Conservation (phyloP, 2,329 filamentous ascomycete species). For the Colletotrichum chrysophilum region DNA sequence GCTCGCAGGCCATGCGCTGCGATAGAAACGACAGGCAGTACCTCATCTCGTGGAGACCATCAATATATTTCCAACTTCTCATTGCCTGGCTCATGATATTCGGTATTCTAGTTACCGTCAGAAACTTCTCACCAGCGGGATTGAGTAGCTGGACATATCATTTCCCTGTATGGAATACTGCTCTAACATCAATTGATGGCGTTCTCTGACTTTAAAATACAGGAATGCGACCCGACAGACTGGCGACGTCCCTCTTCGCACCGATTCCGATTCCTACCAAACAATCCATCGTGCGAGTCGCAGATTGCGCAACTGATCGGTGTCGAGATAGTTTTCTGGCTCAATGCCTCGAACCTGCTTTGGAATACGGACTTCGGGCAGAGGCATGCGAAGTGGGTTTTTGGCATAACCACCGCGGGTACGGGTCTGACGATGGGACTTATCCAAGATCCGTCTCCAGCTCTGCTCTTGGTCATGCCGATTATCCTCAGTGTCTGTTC, state of each 20-base stretch:
- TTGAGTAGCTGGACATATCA: not conserved
- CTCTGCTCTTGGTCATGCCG: not conserved
- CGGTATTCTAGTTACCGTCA: not conserved
- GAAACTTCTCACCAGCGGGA: not conserved
- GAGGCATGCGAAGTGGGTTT: not conserved
- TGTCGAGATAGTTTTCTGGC: accelerated
- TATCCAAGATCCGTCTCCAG: not conserved
- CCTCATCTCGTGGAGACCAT: not conserved
- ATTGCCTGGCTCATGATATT: not conserved
- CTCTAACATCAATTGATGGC: accelerated
- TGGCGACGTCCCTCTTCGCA: not conserved
- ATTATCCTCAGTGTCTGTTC: not conserved
- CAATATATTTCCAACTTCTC: not conserved
- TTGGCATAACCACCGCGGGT: not conserved
- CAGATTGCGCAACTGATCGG: not conserved
- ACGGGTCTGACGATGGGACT: accelerated
- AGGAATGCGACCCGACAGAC: not conserved
- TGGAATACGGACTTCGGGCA: not conserved
- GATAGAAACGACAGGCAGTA: accelerated
- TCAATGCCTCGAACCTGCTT: not conserved
- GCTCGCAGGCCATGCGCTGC: accelerated
- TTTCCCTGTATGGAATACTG: accelerated
- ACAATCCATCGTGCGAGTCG: not conserved
- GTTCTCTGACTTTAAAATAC: accelerated
- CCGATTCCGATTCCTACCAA: not conserved